Conservation (phyloP, 345 rosid genomes). For the Trapa bicornis region DNA sequence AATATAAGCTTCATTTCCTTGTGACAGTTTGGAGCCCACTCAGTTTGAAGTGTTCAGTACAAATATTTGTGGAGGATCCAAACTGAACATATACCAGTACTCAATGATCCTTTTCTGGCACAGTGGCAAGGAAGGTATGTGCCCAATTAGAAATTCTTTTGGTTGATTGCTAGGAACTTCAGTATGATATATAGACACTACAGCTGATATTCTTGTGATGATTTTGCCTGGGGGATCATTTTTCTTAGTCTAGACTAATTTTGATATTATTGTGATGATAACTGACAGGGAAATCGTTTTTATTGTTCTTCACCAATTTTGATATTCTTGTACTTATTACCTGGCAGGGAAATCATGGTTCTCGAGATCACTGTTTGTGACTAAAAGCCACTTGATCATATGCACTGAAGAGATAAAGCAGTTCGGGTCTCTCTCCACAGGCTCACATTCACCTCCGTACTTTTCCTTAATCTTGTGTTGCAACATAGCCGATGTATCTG, state of each 20-base stretch:
- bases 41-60: conserved; percentile 70
- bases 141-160: conserved; percentile 1
- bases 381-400: conserved; percentile 43
- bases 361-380: conserved; percentile 63
- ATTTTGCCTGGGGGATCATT: too few relatives aligned
- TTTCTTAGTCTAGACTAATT: too few relatives aligned
- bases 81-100: conserved; percentile 56
- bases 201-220: too few relatives aligned
- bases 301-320: neutral
- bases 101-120: conserved; percentile 49
- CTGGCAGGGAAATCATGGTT: conserved; percentile 61
- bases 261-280: too few relatives aligned
- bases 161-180: neutral
- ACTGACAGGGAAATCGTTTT: neutral
- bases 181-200: neutral
- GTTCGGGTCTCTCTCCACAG: conserved; percentile 35
- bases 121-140: conserved; percentile 42
- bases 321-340: conserved; percentile 2
- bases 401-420: conserved; percentile 66
- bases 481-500: conserved; percentile 39
- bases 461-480: conserved; percentile 48
- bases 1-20: conserved; percentile 25
- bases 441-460: conserved; percentile 41
- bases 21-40: conserved; percentile 82
- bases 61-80: conserved; percentile 59